These are phyloP conservation scores for Phyllachora maydis DNA, from an alignment of 2,329 filamentous ascomycete species.

Conservation along the genomic window DNA sequence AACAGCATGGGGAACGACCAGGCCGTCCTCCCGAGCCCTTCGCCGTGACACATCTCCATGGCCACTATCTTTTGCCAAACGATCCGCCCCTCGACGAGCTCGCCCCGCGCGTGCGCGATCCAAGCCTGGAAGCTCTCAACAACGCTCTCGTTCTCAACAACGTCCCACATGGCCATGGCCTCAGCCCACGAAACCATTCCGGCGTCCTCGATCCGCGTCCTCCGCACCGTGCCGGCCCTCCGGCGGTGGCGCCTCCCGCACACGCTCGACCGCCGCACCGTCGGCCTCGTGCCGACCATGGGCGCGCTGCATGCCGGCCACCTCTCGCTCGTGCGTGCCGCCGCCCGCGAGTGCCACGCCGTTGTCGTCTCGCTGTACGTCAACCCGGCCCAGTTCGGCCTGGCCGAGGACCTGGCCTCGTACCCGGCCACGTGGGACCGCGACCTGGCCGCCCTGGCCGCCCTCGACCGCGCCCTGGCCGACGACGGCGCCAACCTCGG, in stretches of 20 bases:
- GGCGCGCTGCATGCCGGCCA: conserved; percentile 90
- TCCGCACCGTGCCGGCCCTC: conserved; percentile 53
- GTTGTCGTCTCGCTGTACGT: conserved; percentile 88
- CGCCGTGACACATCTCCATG: too few relatives aligned
- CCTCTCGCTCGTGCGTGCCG: conserved; percentile 63
- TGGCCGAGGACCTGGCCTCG: conserved; percentile 66
- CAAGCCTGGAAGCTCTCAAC: too few relatives aligned
- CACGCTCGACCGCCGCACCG: conserved; percentile 42
- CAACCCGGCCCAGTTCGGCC: conserved; percentile 90
- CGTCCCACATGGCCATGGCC: too few relatives aligned
- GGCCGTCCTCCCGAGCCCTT: too few relatives aligned
- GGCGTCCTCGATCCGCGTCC: conserved; percentile 42
- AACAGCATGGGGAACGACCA: too few relatives aligned
- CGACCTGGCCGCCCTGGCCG: conserved; percentile 47
- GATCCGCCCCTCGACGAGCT: too few relatives aligned
- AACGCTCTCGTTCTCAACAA: too few relatives aligned
- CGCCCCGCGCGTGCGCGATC: too few relatives aligned
- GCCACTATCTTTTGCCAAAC: too few relatives aligned
- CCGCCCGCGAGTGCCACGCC: conserved; percentile 64
- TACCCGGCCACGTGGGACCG: conserved; percentile 81
- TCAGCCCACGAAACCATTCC: conserved; percentile 36
- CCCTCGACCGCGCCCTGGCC: conserved; percentile 55
- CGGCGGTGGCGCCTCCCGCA: conserved; percentile 42
- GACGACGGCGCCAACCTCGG: conserved; percentile 37
- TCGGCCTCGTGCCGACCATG: conserved; percentile 93